Conservation (phyloP, 768 basidiomycete species). For the Lactifluus volemus region DNA sequence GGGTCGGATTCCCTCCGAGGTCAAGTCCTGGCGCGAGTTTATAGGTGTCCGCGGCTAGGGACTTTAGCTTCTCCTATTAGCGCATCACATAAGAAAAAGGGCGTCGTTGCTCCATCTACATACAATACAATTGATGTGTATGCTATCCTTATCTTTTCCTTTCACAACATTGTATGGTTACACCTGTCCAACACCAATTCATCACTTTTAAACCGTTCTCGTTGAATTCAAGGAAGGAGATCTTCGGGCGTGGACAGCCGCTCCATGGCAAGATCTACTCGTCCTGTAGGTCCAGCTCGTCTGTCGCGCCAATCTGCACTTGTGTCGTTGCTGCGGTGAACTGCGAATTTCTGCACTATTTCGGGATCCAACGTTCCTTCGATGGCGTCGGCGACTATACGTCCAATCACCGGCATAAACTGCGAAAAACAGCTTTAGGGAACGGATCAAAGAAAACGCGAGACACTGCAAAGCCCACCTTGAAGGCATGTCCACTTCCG, state of each 20-base stretch:
- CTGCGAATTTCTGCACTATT: conserved; percentile 52
- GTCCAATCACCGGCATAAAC: conserved; percentile 84
- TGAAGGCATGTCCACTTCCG: conserved; percentile 84
- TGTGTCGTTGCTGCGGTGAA: conserved; percentile 35
- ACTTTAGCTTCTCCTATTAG: neutral
- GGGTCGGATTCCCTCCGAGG: conserved; percentile 84
- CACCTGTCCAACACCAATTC: neutral
- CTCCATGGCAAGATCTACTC: neutral
- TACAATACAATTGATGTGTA: neutral
- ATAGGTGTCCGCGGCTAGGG: conserved; percentile 59
- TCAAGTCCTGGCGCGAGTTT: conserved; percentile 88
- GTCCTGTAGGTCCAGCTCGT: conserved; percentile 24
- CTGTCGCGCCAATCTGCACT: conserved; percentile 28
- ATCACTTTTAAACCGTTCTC: conserved; percentile 12
- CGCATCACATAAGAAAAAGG: neutral
- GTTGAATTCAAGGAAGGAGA: conserved; percentile 17
- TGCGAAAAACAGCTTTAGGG: conserved; percentile 25
- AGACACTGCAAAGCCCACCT: conserved; percentile 34
- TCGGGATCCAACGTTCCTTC: conserved; percentile 50
- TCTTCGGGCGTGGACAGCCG: conserved; percentile 12
- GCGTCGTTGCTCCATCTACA: neutral
- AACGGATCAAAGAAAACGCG: neutral
- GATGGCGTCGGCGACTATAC: conserved; percentile 64
- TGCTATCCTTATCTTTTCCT: neutral
- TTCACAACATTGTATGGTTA: conserved; percentile 3